These are phyloP conservation scores for Harringtonia aguacate DNA, from an alignment of 2,329 filamentous ascomycete species.

Conservation along the genomic window DNA sequence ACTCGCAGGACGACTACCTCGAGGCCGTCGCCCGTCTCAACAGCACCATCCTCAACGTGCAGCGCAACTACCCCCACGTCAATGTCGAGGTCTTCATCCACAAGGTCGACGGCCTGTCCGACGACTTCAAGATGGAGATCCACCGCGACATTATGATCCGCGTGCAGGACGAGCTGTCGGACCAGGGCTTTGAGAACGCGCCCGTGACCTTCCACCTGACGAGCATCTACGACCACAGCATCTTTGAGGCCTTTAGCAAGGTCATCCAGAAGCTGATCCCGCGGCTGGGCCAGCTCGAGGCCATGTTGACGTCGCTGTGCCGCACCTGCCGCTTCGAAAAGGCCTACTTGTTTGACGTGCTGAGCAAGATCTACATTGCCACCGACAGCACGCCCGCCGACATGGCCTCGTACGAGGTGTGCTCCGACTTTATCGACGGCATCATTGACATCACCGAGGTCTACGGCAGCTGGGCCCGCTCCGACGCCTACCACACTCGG, in stretches of 20 bases:
- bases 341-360: constrained; percentile 93
- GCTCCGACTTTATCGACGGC: constrained; percentile 96
- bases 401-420: constrained; percentile 95
- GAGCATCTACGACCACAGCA: constrained; percentile 96
- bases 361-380: constrained; percentile 97
- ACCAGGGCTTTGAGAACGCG: constrained; percentile 86
- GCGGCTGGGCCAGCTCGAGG: constrained; percentile 83
- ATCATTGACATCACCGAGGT: constrained; percentile 96
- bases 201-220: constrained; percentile 93
- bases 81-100: constrained; percentile 99
- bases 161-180: constrained; percentile 90
- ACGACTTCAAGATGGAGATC: constrained; percentile 93
- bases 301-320: constrained; percentile 86
- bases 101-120: constrained; percentile 94
- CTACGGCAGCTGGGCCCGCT: constrained; percentile 65
- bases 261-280: constrained; percentile 97
- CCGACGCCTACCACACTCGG: constrained; percentile 39
- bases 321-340: constrained; percentile 94
- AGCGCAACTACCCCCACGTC: constrained; percentile 81
- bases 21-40: constrained; percentile 83
- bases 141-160: constrained; percentile 94
- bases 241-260: constrained; percentile 94
- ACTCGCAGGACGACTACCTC: constrained; percentile 95
- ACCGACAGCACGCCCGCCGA: constrained; percentile 90
- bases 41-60: constrained; percentile 77